Evolutionary conservation across 2,329 filamentous ascomycete genomes (phyloP), one percentile per base, ranked within the genome.

Genomic region (Colletotrichum limetticola): DNA sequence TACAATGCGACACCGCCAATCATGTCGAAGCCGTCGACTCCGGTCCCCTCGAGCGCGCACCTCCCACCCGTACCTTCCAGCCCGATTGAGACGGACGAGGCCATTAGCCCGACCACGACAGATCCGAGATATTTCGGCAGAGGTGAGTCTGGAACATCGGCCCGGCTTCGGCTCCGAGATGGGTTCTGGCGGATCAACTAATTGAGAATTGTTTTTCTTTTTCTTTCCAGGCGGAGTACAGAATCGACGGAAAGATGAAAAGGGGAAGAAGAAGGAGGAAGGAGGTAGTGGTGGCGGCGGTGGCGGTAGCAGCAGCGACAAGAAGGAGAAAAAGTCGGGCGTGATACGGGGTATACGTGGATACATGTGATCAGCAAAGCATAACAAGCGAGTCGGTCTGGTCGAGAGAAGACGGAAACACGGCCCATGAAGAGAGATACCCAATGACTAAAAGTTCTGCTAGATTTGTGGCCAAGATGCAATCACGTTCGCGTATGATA

Each of bases 221-320:
- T 28, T 22, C 12, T 59, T 63, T 59, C 24, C 76, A 86, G 87
- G 86, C 22, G 85, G 86, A 26, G 81, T 86, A 9, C 86, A 87
- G 75, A 88, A 86, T 76, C 78, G 83, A 35, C 84, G 85, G 4
- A 86, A 88, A 75, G 86, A 89, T 2, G 84, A 83, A 76, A 89
- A 88, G 73, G 86, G 87, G 42, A 86, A 86, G 75, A 81, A 81
- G 58, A 82, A 82, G 52, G 84, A 86, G 6, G 86, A 87, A 11
- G 76, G 42, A 22, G 19, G 42, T 22, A n/a, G 7, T 12, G 76
- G 19, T 22, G 19, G 42, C 8, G 8, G 37, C 37, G 16, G 42
- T 8, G 42, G 42, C 42, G 42, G 32, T 11, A 12, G 32, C 32
- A 35, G 42, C 8, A 19, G 79, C 1, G 81, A 82, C 35, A 82